These are phyloP conservation scores for Cladophialophora psammophila DNA, from an alignment of 2,329 filamentous ascomycete genomes.

Conservation along the genomic window DNA sequence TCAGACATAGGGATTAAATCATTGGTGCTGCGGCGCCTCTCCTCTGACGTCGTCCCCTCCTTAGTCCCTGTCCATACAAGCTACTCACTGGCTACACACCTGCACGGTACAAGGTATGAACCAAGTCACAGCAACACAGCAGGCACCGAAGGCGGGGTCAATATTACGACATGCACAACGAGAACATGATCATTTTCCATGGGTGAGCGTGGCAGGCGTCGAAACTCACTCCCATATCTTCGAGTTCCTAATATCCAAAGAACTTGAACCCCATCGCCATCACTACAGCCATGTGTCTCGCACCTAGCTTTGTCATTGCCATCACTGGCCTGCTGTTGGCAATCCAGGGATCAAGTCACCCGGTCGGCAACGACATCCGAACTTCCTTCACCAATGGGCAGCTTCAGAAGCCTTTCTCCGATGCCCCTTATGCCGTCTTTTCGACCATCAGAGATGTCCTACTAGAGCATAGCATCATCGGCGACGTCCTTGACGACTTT, in stretches of 20 bases:
- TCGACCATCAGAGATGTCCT: constrained; percentile 41
- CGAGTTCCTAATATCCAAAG: neutral
- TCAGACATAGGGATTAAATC: neutral
- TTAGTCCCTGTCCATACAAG: neutral
- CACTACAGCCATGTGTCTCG: constrained; percentile 13
- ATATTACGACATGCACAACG: constrained; percentile 21
- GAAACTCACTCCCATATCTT: neutral
- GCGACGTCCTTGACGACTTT: constrained; percentile 66
- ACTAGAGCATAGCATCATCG: constrained; percentile 34
- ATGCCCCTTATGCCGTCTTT: constrained; percentile 12
- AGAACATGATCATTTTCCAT: neutral
- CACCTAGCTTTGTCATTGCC: constrained; percentile 8
- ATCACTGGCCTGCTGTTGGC: constrained; percentile 13
- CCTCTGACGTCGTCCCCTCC: constrained; percentile 22
- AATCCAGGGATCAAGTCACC: constrained; percentile 1
- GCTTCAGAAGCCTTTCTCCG: neutral
- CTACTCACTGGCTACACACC: neutral
- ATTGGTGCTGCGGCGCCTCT: neutral
- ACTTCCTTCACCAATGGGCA: constrained; percentile 19
- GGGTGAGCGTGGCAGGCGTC: constrained; percentile 5
- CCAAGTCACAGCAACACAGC: neutral
- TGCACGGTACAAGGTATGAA: neutral
- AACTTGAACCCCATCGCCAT: neutral
- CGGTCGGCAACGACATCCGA: constrained; percentile 19
- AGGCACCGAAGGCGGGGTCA: constrained; percentile 17